Evolutionary conservation across 1,139 yeast genomes (phyloP), one percentile per base, ranked within the genome.

Genomic region (Suhomyces guaymorum): DNA sequence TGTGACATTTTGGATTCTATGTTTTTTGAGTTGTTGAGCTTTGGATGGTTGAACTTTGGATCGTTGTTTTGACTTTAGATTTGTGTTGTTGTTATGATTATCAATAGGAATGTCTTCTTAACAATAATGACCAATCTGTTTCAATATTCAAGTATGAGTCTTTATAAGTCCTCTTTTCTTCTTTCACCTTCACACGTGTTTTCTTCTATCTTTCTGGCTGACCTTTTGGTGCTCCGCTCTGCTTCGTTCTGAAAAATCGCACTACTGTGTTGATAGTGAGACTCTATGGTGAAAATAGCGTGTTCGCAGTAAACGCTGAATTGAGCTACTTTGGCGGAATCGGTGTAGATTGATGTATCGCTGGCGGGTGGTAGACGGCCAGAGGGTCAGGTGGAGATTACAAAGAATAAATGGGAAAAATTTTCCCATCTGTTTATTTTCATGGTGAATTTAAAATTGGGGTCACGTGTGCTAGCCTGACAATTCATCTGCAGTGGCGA

Each of bases 1-100:
- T 32, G 38, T 26, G 40, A 42, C 41, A 40, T 40, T 7, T 7
- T 21, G 27, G 22, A 15, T 9, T 12, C 10, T 12, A 12, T 14
- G 5, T n/a, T 13, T 4, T 25, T 15, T 12, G 19, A 3, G 21
- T 5, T 19, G n/a, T n/a, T n/a, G n/a, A n/a, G n/a, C n/a, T n/a
- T n/a, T n/a, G n/a, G n/a, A n/a, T n/a, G n/a, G n/a, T n/a, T n/a
- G n/a, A n/a, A 7, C 5, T 16, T 23, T 5, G 27, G 9, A 13
- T n/a, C n/a, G n/a, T n/a, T n/a, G n/a, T n/a, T n/a, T n/a, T n/a
- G n/a, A n/a, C n/a, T n/a, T n/a, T n/a, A n/a, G n/a, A n/a, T n/a
- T n/a, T n/a, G n/a, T n/a, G 16, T 15, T 12, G 25, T 17, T 12
- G 15, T 23, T 13, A 4, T 7, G 14, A 16, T 17, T 7, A 15